phyloP scores from a whole-genome alignment of 1,284 basidiomycete species.

The Laetiporus sulphureus region DNA sequence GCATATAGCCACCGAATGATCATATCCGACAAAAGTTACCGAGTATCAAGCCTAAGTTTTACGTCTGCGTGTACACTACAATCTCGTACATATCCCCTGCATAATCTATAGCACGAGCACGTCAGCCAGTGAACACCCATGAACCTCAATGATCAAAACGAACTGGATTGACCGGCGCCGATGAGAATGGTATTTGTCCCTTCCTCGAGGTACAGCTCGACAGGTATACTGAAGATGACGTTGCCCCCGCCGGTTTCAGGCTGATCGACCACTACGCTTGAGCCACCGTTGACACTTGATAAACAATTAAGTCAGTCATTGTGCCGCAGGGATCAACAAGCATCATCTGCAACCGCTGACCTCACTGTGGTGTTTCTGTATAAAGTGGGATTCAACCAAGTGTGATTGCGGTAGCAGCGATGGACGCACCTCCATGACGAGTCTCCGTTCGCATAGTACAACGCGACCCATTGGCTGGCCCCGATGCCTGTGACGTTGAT shows the following conservation, averaged over 20 bases:
- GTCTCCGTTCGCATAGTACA: slow-evolving; percentile 55
- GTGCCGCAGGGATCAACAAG: no score
- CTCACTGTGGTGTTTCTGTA: slow-evolving; percentile 50
- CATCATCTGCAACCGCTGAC: slow-evolving; percentile 19
- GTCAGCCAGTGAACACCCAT: background rate
- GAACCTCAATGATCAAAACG: slow-evolving; percentile 14
- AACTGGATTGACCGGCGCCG: slow-evolving; percentile 44
- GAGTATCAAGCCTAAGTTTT: no score
- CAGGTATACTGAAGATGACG: slow-evolving; percentile 5
- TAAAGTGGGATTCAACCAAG: background rate
- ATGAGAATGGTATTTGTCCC: slow-evolving; percentile 50
- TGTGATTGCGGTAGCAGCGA: background rate
- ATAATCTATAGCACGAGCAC: slow-evolving; percentile 1
- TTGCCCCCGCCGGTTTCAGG: slow-evolving; percentile 46
- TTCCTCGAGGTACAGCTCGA: slow-evolving; percentile 38
- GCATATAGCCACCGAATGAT: no score
- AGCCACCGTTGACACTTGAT: slow-evolving; percentile 49
- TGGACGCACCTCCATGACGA: slow-evolving; percentile 33
- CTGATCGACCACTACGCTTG: slow-evolving; percentile 45
- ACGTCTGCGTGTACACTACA: slow-evolving; percentile 5
- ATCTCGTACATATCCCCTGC: slow-evolving; percentile 7
- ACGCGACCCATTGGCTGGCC: slow-evolving; percentile 47
- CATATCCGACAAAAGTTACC: no score
- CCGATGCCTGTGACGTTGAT: slow-evolving; percentile 54
- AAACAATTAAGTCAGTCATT: background rate